Conservation (phyloP, 2,329 filamentous ascomycete species). For the Fusarium robinianum region DNA sequence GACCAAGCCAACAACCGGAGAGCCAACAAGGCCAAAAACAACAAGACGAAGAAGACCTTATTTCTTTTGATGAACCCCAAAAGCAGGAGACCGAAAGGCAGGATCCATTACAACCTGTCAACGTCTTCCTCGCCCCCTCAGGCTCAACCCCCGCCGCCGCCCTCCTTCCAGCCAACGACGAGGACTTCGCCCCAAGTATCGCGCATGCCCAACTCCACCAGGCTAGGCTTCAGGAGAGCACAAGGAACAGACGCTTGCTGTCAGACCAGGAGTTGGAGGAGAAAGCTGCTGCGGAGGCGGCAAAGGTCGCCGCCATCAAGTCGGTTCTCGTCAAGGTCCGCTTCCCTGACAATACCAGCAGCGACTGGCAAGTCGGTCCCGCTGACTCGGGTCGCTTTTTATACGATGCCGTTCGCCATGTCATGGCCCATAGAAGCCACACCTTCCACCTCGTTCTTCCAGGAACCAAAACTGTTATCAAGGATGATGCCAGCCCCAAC, state of each 20-base stretch:
- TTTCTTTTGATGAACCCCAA: conserved; percentile 30
- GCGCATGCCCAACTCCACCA: conserved; percentile 78
- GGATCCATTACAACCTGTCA: conserved; percentile 59
- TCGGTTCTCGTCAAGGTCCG: conserved; percentile 78
- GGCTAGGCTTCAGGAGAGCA: conserved; percentile 62
- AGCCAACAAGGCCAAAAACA: conserved; percentile 22
- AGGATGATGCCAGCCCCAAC: conserved; percentile 50
- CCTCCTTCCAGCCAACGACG: conserved; percentile 66
- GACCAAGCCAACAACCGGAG: conserved; percentile 1
- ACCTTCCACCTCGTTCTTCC: conserved; percentile 74
- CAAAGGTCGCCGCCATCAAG: conserved; percentile 67
- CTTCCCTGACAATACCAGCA: conserved; percentile 83
- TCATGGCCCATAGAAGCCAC: conserved; percentile 68
- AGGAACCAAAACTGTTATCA: conserved; percentile 55
- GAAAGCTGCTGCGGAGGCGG: conserved; percentile 66
- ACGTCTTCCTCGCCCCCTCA: conserved; percentile 78
- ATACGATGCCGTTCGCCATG: conserved; percentile 72
- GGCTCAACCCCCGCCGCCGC: conserved; percentile 78
- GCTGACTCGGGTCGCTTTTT: conserved; percentile 71
- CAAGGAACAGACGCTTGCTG: conserved; percentile 75
- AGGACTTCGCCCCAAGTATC: conserved; percentile 76
- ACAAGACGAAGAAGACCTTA: conserved; percentile 12
- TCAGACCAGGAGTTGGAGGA: conserved; percentile 83
- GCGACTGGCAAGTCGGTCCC: conserved; percentile 72
- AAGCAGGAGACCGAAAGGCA: no score